Conservation (phyloP, 768 basidiomycete species). For the Trametes punicea region DNA sequence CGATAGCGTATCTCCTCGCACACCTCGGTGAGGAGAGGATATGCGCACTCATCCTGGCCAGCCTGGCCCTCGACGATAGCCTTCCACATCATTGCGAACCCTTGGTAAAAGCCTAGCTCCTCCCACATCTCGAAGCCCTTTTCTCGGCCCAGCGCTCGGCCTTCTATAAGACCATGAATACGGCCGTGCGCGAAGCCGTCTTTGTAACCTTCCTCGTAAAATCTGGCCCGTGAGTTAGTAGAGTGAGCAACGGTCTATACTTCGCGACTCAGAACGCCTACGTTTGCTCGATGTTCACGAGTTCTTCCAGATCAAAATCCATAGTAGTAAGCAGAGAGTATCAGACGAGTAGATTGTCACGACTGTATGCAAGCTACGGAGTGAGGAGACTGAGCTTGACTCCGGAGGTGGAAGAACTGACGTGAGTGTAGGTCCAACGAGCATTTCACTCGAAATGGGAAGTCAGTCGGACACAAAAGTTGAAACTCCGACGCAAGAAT, state of each 20-base stretch:
- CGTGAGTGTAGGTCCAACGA: conserved; percentile 16
- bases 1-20: neutral
- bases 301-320: conserved; percentile 30
- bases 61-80: conserved; percentile 43
- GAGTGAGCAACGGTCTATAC: neutral
- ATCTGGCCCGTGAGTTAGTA: conserved; percentile 42
- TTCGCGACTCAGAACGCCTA: conserved; percentile 9
- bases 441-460: neutral
- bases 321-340: neutral
- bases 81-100: conserved; percentile 73
- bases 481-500: conserved; percentile 12
- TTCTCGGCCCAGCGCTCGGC: conserved; percentile 80
- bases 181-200: conserved; percentile 83
- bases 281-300: conserved; percentile 32
- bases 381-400: no score
- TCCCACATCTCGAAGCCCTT: conserved; percentile 98
- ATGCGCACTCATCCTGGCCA: conserved; percentile 47
- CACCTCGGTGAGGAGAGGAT: neutral
- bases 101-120: conserved; percentile 92
- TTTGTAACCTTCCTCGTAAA: conserved; percentile 74
- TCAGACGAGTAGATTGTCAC: no score
- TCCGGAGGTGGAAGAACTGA: no score
- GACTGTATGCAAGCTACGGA: no score
- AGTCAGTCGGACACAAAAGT: neutral
- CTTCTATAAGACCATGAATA: conserved; percentile 89